A percentile compares a stretch with the other conserved stretches of the same genome.
phyloP scores from a whole-genome alignment of 129 eudicot genomes.

The Daucus carota region DNA sequence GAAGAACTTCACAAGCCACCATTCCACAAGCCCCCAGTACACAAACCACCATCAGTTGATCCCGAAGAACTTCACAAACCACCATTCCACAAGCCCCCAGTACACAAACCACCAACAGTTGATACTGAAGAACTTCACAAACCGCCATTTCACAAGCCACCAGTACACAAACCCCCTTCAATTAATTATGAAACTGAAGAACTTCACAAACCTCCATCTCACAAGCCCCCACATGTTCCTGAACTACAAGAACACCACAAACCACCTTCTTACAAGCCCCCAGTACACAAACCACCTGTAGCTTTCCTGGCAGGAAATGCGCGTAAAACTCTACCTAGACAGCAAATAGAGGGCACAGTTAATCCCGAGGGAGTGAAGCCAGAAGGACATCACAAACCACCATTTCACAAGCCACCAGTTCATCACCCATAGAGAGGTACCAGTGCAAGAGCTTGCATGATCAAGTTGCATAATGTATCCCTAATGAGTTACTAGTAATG shows the following conservation, averaged over 20 bases:
- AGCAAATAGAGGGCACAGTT: not conserved
- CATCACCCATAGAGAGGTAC: not conserved
- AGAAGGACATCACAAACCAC: not conserved
- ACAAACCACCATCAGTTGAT: too few species aligned
- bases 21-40: too few species aligned
- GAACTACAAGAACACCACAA: too few species aligned
- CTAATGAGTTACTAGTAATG: not conserved
- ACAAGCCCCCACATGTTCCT: too few species aligned
- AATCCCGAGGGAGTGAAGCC: not conserved
- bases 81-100: too few species aligned
- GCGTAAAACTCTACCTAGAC: not conserved
- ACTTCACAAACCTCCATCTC: too few species aligned
- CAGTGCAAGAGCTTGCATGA: not conserved
- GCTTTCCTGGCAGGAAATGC: not conserved
- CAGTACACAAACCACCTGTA: not conserved
- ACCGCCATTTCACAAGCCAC: not conserved
- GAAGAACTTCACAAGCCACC: too few species aligned
- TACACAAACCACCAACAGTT: too few species aligned
- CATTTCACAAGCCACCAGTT: not conserved
- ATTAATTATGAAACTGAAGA: not conserved
- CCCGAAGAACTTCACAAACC: too few species aligned
- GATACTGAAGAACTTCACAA: not conserved
- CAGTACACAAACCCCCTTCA: not conserved
- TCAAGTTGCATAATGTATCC: not conserved
- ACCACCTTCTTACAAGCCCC: too few species aligned